phyloP scores from a whole-genome alignment of 768 basidiomycete species.

The Filobasidium floriforme region DNA sequence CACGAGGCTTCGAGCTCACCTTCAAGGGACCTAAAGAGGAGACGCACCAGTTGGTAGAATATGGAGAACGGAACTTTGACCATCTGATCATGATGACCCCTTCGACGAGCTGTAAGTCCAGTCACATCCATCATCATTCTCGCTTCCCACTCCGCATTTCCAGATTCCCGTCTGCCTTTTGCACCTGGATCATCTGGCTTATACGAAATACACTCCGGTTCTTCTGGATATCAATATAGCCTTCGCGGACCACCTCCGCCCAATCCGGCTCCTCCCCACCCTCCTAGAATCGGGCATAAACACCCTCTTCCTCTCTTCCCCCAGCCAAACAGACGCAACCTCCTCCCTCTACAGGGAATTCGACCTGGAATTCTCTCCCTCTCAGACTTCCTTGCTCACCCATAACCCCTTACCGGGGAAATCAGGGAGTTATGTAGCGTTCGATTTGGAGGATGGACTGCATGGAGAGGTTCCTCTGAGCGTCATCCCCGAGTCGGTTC shows the following conservation, averaged over 20 bases:
- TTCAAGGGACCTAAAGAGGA: slow-evolving; percentile 76
- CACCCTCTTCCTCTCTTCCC: slow-evolving; percentile 71
- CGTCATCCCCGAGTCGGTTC: slow-evolving; percentile 22
- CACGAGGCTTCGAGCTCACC: slow-evolving; percentile 73
- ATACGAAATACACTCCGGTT: too few relatives aligned
- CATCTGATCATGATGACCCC: slow-evolving; percentile 84
- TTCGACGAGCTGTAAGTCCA: slow-evolving; percentile 68
- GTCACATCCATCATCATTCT: too few relatives aligned
- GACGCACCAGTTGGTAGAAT: slow-evolving; percentile 58
- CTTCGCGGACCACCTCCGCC: slow-evolving; percentile 74
- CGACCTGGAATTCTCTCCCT: slow-evolving; percentile 77
- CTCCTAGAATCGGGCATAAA: slow-evolving; percentile 58
- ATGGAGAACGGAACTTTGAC: slow-evolving; percentile 66
- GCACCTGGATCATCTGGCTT: slow-evolving; percentile 50
- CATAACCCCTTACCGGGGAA: slow-evolving; percentile 45
- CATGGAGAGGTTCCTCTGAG: slow-evolving; percentile 50
- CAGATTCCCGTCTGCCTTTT: background rate
- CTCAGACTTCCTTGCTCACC: slow-evolving; percentile 72
- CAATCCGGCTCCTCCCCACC: slow-evolving; percentile 51
- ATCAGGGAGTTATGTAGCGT: slow-evolving; percentile 73
- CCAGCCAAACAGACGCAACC: slow-evolving; percentile 54
- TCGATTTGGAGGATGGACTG: slow-evolving; percentile 60
- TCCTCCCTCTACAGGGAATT: slow-evolving; percentile 83
- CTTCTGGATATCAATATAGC: too few relatives aligned
- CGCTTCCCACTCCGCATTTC: background rate